Percentiles rank a stretch among this genome's conserved stretches.
Conservation (phyloP, 2,329 filamentous ascomycete species). For the Diplodia sapinea region DNA sequence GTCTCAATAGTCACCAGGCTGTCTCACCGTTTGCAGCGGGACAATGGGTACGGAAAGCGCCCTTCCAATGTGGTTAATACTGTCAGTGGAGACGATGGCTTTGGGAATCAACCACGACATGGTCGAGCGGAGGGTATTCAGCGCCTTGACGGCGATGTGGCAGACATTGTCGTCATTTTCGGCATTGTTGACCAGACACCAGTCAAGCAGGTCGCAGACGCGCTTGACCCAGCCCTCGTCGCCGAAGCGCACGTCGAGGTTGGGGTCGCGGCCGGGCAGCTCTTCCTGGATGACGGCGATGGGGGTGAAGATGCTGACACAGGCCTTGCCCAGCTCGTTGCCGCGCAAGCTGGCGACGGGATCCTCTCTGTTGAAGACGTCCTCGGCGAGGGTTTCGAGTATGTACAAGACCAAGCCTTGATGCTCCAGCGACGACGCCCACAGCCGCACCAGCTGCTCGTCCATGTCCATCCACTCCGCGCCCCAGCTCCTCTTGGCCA, state of each 20-base stretch:
- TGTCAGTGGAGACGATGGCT: conserved; percentile 67
- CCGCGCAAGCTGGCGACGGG: conserved; percentile 82
- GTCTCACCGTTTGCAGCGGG: conserved; percentile 44
- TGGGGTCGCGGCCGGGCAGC: conserved; percentile 74
- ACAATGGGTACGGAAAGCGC: conserved; percentile 47
- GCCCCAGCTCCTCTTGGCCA: conserved; percentile 93
- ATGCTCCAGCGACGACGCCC: conserved; percentile 68
- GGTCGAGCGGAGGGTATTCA: conserved; percentile 77
- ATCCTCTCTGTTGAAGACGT: conserved; percentile 91
- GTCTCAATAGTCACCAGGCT: not conserved
- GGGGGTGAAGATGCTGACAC: conserved; percentile 93
- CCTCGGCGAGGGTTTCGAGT: conserved; percentile 89
- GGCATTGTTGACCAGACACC: conserved; percentile 71
- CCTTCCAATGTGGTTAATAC: conserved; percentile 48
- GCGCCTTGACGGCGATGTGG: conserved; percentile 73
- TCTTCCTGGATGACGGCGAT: conserved; percentile 73
- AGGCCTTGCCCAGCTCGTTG: conserved; percentile 81
- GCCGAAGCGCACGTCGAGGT: conserved; percentile 73
- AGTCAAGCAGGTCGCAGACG: conserved; percentile 73
- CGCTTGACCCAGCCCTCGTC: conserved; percentile 87
- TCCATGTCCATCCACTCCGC: conserved; percentile 96
- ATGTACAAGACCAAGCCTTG: conserved; percentile 89
- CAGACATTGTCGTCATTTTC: conserved; percentile 71
- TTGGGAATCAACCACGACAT: conserved; percentile 88
- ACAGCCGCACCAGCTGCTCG: conserved; percentile 76